Percentiles rank a stretch among this genome's conserved stretches.
phyloP scores from a whole-genome alignment of 495 filamentous ascomycete species.

The Staphylotrichum tortipilum region DNA sequence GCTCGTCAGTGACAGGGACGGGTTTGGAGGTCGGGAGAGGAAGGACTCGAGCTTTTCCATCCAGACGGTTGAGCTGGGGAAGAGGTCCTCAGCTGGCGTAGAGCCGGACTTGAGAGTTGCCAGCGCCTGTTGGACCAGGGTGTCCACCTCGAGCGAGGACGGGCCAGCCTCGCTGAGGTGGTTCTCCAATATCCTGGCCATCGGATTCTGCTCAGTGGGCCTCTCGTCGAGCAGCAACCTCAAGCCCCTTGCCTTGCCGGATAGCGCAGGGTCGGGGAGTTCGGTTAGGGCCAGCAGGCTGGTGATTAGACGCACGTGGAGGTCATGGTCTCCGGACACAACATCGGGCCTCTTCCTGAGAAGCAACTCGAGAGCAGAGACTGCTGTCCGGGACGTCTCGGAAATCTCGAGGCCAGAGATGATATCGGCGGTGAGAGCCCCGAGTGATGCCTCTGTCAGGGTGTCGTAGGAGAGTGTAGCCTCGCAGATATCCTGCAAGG shows the following conservation, averaged over 20 bases:
- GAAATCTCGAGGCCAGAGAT: constrained; percentile 13
- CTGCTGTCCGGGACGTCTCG: constrained; percentile 11
- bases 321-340: constrained; percentile 23
- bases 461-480: constrained; percentile 27
- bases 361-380: constrained; percentile 35
- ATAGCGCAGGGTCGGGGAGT: constrained; percentile 22
- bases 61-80: constrained; percentile 40
- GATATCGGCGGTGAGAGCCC: constrained; percentile 22
- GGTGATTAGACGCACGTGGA: constrained; percentile 34
- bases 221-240: constrained; percentile 27
- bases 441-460: constrained; percentile 20
- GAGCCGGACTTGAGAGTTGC: constrained; percentile 13
- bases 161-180: constrained; percentile 33
- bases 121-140: constrained; percentile 35
- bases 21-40: constrained; percentile 47
- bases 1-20: constrained; percentile 62
- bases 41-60: constrained; percentile 45
- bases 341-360: constrained; percentile 27
- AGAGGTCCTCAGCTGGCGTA: constrained; percentile 24
- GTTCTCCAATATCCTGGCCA: constrained; percentile 31
- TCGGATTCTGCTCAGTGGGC: constrained; percentile 20
- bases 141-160: constrained; percentile 38
- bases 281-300: constrained; percentile 39
- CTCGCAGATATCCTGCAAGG: constrained; percentile 34
- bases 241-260: constrained; percentile 25